Evolutionary conservation across 148 eudicot genomes (phyloP), one percentile per base, ranked within the genome.

Genomic region (Rhododendron ovatum): DNA sequence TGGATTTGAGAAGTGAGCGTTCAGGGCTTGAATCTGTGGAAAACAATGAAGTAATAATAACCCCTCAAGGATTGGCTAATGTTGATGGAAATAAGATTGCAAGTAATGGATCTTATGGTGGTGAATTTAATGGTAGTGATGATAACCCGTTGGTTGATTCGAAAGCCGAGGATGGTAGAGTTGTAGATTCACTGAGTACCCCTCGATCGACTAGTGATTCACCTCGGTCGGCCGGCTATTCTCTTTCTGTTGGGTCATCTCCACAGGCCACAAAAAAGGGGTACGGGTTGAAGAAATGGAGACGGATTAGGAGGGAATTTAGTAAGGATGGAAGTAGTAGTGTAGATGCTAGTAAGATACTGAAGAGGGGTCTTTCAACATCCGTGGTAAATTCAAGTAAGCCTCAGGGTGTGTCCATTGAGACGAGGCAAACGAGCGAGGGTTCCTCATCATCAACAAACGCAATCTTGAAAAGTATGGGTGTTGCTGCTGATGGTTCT

Each of bases 221-320:
- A 14, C 7, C 37, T 51, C 57, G 63, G 3, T n/a, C 48, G 6
- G 8, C 83, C 28, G 51, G 24, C 7, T 37, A 53, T 50, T 61
- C 82, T 84, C 74, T 87, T 69, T 83, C 88, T 33, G 81, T 80
- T 6, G 74, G 65, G 8, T 41, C 82, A 4, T 85, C 91, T 7
- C 84, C 93, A 7, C 86, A 81, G 47, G 69, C 82, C 10, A 11
- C 87, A 17, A 83, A 84, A 76, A 95, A 95, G 88, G 98, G 98
- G 75, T 78, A 33, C 24, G 98, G 99, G 24, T 85, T 96, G 87
- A 96, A 87, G 92, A 96, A 95, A 84, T 95, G 99, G 99, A 91
- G 91, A 77, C 89, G 99, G 90, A 89, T 93, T 79, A 91, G 80
- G 80, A 89, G 99, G 86, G 94, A 90, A 15, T 35, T 82, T 37